Percentiles rank a stretch among this genome's conserved stretches.
Conservation (phyloP, 306 rosid species). For the Datisca glomerata region DNA sequence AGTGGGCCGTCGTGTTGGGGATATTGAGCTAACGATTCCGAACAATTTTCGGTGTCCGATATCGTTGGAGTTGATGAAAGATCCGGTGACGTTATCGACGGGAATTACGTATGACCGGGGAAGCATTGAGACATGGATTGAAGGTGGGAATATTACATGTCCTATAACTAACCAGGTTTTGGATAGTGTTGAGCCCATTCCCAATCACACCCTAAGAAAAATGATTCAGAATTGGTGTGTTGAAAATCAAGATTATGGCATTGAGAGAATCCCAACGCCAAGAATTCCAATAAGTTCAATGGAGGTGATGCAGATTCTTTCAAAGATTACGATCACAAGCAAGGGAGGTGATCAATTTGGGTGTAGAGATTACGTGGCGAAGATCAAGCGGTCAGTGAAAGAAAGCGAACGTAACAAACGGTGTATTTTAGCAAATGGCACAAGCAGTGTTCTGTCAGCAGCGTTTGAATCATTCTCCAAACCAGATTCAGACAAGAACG, state of each 20-base stretch:
- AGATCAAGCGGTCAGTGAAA: conserved; percentile 14
- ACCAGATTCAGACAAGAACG: conserved; percentile 4
- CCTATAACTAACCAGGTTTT: conserved; percentile 33
- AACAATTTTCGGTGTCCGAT: conserved; percentile 38
- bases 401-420: conserved; percentile 39
- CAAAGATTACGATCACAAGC: conserved; percentile 3
- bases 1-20: conserved; percentile 1
- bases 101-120: conserved; percentile 43
- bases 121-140: conserved; percentile 44
- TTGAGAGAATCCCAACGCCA: conserved; percentile 42
- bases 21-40: conserved; percentile 26
- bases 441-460: conserved; percentile 14
- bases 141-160: conserved; percentile 31
- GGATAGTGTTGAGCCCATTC: conserved; percentile 22
- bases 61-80: conserved; percentile 43
- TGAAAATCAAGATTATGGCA: conserved; percentile 21
- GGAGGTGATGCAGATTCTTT: conserved; percentile 16
- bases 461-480: conserved; percentile 19
- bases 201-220: conserved; percentile 35
- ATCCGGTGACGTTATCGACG: conserved; percentile 40
- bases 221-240: conserved; percentile 54
- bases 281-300: conserved; percentile 16
- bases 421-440: conserved; percentile 16
- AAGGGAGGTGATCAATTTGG: background rate
- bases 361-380: conserved; percentile 17